These are phyloP conservation scores for Jatropha curcas DNA, from an alignment of 345 rosid species.

Conservation along the genomic window DNA sequence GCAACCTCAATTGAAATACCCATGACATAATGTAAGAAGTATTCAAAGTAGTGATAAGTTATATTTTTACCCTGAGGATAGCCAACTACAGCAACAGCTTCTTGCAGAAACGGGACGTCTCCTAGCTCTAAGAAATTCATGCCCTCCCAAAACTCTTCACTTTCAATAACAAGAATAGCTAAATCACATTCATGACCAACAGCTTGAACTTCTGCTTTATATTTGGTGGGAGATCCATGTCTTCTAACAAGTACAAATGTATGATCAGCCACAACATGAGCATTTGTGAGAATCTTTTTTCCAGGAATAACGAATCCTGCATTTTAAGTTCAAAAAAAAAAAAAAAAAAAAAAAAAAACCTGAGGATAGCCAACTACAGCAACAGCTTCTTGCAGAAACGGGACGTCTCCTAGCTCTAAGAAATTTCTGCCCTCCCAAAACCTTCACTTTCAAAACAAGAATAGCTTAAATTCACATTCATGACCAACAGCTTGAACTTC, in stretches of 20 bases:
- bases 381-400: conserved; percentile 70
- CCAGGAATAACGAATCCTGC: conserved; percentile 67
- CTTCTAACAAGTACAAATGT: conserved; percentile 82
- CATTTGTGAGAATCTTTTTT: conserved; percentile 73
- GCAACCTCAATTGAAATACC: not conserved
- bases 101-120: conserved; percentile 70
- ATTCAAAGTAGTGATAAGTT: not conserved
- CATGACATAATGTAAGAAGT: not conserved
- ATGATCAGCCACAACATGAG: conserved; percentile 86
- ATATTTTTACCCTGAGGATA: conserved; percentile 75
- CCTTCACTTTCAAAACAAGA: conserved; percentile 60
- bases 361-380: conserved; percentile 94
- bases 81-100: conserved; percentile 82
- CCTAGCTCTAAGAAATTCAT: conserved; percentile 72
- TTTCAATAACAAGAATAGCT: conserved; percentile 69
- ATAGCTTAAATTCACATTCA: conserved; percentile 85
- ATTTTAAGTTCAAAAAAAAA: not conserved
- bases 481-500: conserved; percentile 73
- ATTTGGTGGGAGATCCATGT: conserved; percentile 76
- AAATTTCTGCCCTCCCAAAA: conserved; percentile 59
- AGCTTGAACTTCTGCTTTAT: conserved; percentile 63
- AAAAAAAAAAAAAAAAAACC: too few species aligned
- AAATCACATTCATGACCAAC: conserved; percentile 89
- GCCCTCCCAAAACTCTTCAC: conserved; percentile 59
- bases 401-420: conserved; percentile 78